phyloP scores from a whole-genome alignment of 139 green algal species.

The Raphidocelis subcapitata region DNA sequence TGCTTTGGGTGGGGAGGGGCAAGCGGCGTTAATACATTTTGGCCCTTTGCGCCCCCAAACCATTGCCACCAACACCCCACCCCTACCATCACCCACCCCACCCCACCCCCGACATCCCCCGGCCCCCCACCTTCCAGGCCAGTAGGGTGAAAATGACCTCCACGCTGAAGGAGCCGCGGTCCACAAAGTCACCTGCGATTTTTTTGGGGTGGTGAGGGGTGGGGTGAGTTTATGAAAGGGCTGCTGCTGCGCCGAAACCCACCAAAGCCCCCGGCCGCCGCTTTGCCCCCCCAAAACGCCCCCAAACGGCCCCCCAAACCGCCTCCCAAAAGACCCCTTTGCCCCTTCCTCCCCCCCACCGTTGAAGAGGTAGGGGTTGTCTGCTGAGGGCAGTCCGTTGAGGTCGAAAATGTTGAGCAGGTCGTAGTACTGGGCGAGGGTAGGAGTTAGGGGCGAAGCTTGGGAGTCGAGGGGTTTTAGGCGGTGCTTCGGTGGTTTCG shows the following conservation, averaged over 20 bases:
- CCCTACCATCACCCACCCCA: too few species aligned
- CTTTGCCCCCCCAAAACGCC: too few species aligned
- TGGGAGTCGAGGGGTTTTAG: too few species aligned
- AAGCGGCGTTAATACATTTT: too few species aligned
- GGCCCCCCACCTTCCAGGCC: slow-evolving; percentile 77
- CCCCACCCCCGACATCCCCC: slow-evolving; percentile 21
- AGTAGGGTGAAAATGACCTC: slow-evolving; percentile 97
- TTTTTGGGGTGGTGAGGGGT: background rate
- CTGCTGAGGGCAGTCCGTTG: slow-evolving; percentile 80
- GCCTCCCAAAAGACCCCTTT: too few species aligned
- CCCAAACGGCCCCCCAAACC: too few species aligned
- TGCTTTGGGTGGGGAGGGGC: too few species aligned
- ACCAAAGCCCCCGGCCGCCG: background rate
- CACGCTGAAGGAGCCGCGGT: slow-evolving; percentile 89
- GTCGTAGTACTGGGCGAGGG: slow-evolving; percentile 98
- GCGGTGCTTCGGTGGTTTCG: too few species aligned
- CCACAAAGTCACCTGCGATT: slow-evolving; percentile 90
- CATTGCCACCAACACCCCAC: too few species aligned
- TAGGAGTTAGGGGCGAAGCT: too few species aligned
- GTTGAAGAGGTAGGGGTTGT: slow-evolving; percentile 99
- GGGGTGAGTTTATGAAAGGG: background rate
- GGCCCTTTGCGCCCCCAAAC: too few species aligned
- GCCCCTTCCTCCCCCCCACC: slow-evolving; percentile 41
- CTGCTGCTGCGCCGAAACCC: background rate
- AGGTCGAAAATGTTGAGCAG: slow-evolving; percentile 96